phyloP scores from a whole-genome alignment of 139 green algal genomes.

The Deuterostichococcus epilithicus region DNA sequence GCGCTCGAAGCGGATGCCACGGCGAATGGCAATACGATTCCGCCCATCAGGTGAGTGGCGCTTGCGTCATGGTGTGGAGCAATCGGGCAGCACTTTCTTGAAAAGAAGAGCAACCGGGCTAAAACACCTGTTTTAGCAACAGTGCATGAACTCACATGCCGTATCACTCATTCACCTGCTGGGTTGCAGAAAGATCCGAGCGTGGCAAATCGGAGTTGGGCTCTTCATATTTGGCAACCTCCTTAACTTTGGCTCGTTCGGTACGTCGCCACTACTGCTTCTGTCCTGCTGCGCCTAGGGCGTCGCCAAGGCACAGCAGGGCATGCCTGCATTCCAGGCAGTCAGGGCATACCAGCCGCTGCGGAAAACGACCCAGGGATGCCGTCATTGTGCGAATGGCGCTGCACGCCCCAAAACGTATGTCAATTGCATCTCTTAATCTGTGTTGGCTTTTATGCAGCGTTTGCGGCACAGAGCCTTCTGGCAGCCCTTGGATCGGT shows the following conservation, averaged over 20 bases:
- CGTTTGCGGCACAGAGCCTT: conserved; percentile 80
- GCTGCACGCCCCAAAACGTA: too few relatives aligned
- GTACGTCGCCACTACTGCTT: conserved; percentile 10
- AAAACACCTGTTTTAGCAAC: too few relatives aligned
- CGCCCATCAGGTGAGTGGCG: conserved; percentile 16
- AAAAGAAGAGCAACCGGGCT: too few relatives aligned
- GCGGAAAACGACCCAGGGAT: too few relatives aligned
- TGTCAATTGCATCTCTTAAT: too few relatives aligned
- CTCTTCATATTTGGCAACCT: conserved; percentile 72
- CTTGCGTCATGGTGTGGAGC: background rate
- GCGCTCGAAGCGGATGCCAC: conserved; percentile 6
- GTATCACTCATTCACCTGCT: too few relatives aligned
- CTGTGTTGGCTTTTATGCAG: too few relatives aligned
- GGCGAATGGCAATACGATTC: conserved; percentile 14
- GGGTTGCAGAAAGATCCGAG: conserved; percentile 28
- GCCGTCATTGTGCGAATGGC: too few relatives aligned
- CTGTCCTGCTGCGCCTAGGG: background rate
- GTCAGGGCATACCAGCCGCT: too few relatives aligned
- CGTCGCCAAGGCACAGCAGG: too few relatives aligned
- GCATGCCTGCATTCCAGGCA: too few relatives aligned
- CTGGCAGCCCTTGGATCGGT: conserved; percentile 77
- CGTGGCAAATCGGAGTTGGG: conserved; percentile 68
- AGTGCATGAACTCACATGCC: too few relatives aligned
- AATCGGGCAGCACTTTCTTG: background rate
- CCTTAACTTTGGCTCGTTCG: conserved; percentile 74